Conservation (phyloP, 208 protist species). For the Crithidia sp. region DNA sequence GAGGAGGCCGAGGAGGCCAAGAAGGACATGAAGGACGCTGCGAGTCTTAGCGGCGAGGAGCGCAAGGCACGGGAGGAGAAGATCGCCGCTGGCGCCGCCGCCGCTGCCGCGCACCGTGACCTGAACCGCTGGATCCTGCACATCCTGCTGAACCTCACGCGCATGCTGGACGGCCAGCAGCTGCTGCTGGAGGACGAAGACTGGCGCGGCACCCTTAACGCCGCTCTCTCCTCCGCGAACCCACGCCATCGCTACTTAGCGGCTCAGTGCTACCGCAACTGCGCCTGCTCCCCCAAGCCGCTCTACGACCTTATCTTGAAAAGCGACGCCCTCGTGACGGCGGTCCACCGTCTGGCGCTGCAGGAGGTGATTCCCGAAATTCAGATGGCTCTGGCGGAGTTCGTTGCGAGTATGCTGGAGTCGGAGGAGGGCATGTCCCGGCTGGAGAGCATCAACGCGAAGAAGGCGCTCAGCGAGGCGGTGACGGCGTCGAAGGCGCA, state of each 20-base stretch:
- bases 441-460: conserved; percentile 82
- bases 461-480: conserved; percentile 52
- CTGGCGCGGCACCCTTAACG: conserved; percentile 54
- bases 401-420: conserved; percentile 63
- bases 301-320: conserved; percentile 54
- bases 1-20: conserved; percentile 32
- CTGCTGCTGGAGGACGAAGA: conserved; percentile 78
- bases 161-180: conserved; percentile 69
- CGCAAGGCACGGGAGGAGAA: conserved; percentile 19
- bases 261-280: conserved; percentile 83
- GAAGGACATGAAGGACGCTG: neutral
- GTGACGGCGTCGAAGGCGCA: conserved; percentile 30
- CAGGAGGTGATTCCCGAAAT: conserved; percentile 47
- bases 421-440: conserved; percentile 69
- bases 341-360: conserved; percentile 52
- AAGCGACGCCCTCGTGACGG: conserved; percentile 42
- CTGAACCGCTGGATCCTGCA: conserved; percentile 76
- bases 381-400: conserved; percentile 68
- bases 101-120: conserved; percentile 43
- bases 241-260: conserved; percentile 64
- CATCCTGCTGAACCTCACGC: conserved; percentile 84
- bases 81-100: conserved; percentile 5
- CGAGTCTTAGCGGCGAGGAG: conserved; percentile 3
- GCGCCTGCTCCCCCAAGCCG: conserved; percentile 51
- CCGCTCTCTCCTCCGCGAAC: conserved; percentile 45